Evolutionary conservation across 106 monocot genomes (phyloP).

Genomic region (Allium cepa): DNA sequence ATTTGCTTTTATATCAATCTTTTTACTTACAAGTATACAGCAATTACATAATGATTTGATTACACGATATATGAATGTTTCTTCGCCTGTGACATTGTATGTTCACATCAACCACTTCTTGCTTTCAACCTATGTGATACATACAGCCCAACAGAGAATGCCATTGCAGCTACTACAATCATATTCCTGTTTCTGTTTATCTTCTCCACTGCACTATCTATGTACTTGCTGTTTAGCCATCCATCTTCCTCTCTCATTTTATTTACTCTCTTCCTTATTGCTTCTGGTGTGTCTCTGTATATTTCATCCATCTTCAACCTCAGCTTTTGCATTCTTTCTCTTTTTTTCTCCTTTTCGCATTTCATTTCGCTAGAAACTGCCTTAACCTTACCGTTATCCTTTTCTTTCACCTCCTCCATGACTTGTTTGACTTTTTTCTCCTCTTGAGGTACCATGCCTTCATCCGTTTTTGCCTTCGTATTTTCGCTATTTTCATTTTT

Average conservation of each 20-base stretch:
- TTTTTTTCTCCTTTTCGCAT: no score
- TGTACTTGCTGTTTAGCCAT: constrained; percentile 2
- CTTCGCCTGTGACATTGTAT: neutral
- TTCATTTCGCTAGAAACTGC: no score
- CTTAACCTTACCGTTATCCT: neutral
- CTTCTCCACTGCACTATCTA: constrained; percentile 15
- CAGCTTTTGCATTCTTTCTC: neutral
- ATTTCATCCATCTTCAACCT: neutral
- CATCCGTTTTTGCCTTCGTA: neutral
- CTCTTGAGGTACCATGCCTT: neutral
- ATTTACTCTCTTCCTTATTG: constrained; percentile 1
- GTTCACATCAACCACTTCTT: neutral
- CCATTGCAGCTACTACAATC: constrained; percentile 30
- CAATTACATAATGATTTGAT: no score
- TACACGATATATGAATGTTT: no score
- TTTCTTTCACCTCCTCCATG: neutral
- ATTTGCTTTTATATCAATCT: no score
- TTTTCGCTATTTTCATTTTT: neutral
- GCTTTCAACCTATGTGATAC: constrained; percentile 20
- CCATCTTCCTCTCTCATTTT: constrained; percentile 2
- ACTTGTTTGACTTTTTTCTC: neutral
- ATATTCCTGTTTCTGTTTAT: constrained; percentile 23
- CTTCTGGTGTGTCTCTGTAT: neutral
- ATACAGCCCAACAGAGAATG: constrained; percentile 33
- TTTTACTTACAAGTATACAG: no score